These are phyloP conservation scores for Talaromyces sp. DNA, from an alignment of 2,329 filamentous ascomycete species.

Conservation along the genomic window DNA sequence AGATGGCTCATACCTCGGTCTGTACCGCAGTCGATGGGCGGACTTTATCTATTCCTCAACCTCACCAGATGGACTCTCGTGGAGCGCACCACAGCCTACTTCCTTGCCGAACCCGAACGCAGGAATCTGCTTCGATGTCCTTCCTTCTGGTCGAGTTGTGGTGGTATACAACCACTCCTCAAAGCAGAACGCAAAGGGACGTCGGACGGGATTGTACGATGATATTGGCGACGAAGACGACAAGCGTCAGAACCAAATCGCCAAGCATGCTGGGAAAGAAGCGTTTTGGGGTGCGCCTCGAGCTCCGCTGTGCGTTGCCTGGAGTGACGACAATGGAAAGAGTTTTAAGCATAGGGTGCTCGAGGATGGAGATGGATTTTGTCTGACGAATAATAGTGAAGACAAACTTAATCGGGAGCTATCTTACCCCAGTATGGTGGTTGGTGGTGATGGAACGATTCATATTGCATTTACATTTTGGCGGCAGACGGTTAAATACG, in stretches of 20 bases:
- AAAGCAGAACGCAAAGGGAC: slow-evolving; percentile 26
- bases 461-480: slow-evolving; percentile 44
- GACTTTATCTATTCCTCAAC: slow-evolving; percentile 41
- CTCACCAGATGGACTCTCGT: slow-evolving; percentile 36
- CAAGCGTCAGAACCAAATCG: slow-evolving; percentile 35
- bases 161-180: slow-evolving; percentile 41
- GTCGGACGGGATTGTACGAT: slow-evolving; percentile 41
- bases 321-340: slow-evolving; percentile 31
- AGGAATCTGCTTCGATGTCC: slow-evolving; percentile 37
- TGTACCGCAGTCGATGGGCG: slow-evolving; percentile 45
- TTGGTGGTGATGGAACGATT: slow-evolving; percentile 20
- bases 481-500: slow-evolving; percentile 41
- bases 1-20: slow-evolving; percentile 28
- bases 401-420: slow-evolving; percentile 41
- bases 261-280: slow-evolving; percentile 28
- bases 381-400: slow-evolving; percentile 43
- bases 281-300: slow-evolving; percentile 44
- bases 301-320: slow-evolving; percentile 20
- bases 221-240: slow-evolving; percentile 41
- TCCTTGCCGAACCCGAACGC: slow-evolving; percentile 43
- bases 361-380: slow-evolving; percentile 44
- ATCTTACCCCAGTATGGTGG: slow-evolving; percentile 42
- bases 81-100: slow-evolving; percentile 32
- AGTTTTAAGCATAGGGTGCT: slow-evolving; percentile 37
- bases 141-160: slow-evolving; percentile 32